Percentiles rank a stretch among this genome's conserved stretches.
Evolutionary conservation across 176 grass and related monocot genomes (phyloP).

Genomic region (Raddia guianensis): DNA sequence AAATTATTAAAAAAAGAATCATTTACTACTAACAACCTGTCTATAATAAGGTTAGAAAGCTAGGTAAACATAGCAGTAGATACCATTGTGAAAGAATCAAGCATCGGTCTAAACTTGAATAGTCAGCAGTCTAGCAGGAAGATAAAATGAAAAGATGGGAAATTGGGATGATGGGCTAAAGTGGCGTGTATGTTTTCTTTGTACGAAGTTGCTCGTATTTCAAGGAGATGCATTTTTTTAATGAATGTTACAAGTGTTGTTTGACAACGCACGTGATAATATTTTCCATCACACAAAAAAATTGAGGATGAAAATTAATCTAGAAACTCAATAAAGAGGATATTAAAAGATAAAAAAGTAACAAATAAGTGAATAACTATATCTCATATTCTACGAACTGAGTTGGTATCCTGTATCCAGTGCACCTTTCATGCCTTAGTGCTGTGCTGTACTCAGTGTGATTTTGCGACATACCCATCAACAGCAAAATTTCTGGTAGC

Average conservation of each 20-base stretch:
- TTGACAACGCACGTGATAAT: conserved; percentile 10
- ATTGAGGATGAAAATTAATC: conserved; percentile 14
- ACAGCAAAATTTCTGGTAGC: conserved; percentile 72
- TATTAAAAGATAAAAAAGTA: background rate
- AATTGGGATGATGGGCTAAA: conserved; percentile 6
- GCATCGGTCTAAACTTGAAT: background rate
- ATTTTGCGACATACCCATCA: conserved; percentile 72
- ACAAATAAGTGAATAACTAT: conserved; percentile 4
- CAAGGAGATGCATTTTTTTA: background rate
- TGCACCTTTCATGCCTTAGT: background rate
- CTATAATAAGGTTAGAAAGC: background rate
- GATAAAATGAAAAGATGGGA: background rate
- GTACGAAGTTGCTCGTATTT: background rate
- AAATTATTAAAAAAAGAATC: background rate
- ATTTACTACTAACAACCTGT: conserved; percentile 1
- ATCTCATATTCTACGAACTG: conserved; percentile 36
- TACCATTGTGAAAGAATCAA: background rate
- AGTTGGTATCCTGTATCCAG: conserved; percentile 12
- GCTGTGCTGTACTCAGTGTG: conserved; percentile 57
- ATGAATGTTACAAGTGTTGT: conserved; percentile 4
- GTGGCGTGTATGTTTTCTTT: background rate
- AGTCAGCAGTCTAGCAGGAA: background rate
- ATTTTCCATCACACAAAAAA: conserved; percentile 31
- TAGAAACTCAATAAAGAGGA: conserved; percentile 12
- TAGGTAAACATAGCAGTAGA: background rate